A percentile compares a stretch with the other conserved stretches of the same genome.
Conservation (phyloP, 1,284 basidiomycete species). For the Ustilago nuda region DNA sequence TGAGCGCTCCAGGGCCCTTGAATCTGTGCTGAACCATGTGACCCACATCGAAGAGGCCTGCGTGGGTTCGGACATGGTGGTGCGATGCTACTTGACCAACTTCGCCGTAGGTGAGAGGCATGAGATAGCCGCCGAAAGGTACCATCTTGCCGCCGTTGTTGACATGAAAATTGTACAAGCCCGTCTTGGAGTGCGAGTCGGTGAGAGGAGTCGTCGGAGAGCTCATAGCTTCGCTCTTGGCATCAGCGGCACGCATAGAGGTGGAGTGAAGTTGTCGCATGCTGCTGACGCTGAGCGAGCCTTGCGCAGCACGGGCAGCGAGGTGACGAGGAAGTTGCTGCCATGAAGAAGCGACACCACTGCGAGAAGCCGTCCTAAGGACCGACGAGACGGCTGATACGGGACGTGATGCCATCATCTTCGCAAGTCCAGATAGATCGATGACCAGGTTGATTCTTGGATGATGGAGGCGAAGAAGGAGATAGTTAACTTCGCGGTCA, state of each 20-base stretch:
- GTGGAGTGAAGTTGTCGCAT: constrained; percentile 36
- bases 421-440: neutral
- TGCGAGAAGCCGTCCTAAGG: constrained; percentile 32
- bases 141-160: constrained; percentile 92
- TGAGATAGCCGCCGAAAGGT: constrained; percentile 92
- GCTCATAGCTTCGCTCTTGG: constrained; percentile 37
- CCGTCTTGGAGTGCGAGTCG: constrained; percentile 72
- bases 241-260: constrained; percentile 16
- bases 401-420: constrained; percentile 33
- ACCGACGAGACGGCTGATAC: constrained; percentile 27
- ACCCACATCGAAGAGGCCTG: constrained; percentile 94
- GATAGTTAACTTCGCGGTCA: neutral
- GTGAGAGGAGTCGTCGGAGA: constrained; percentile 26
- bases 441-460: neutral
- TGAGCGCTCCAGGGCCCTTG: constrained; percentile 69
- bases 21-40: constrained; percentile 81
- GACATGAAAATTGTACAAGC: constrained; percentile 90
- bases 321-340: constrained; percentile 29
- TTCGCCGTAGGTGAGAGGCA: constrained; percentile 87
- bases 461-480: constrained; percentile 8
- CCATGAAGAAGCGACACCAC: constrained; percentile 5
- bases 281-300: neutral
- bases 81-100: constrained; percentile 82
- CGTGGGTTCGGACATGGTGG: constrained; percentile 84
- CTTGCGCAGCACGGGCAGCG: constrained; percentile 14